Conservation (phyloP, 176 grass and related monocot species). For the Bolboschoenus planiculmis region DNA sequence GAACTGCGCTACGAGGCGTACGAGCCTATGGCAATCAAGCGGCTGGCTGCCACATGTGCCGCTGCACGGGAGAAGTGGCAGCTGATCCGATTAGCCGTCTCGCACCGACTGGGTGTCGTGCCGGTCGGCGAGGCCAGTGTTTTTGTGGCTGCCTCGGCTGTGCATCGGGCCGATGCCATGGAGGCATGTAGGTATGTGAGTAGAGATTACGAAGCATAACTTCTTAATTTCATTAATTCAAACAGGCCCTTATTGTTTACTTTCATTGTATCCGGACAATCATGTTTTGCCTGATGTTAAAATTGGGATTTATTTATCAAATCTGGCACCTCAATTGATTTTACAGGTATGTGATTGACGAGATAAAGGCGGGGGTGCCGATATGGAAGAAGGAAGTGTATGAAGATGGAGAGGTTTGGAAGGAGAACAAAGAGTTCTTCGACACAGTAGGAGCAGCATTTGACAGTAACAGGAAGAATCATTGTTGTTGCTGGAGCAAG, state of each 20-base stretch:
- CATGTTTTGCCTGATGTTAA: no score
- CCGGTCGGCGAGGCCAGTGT: constrained; percentile 77
- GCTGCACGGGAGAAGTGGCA: constrained; percentile 42
- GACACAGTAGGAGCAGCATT: constrained; percentile 22
- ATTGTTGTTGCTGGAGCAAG: constrained; percentile 68
- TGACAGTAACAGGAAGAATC: not conserved
- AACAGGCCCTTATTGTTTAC: not conserved
- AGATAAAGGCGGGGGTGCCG: constrained; percentile 85
- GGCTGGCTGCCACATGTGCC: constrained; percentile 39
- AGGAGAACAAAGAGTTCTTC: constrained; percentile 91
- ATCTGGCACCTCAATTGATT: not conserved
- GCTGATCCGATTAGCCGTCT: constrained; percentile 60
- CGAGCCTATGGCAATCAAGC: constrained; percentile 58
- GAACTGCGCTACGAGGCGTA: constrained; percentile 95
- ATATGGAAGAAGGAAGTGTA: constrained; percentile 99
- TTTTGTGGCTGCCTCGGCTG: constrained; percentile 71
- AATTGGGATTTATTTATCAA: not conserved
- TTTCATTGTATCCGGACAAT: no score
- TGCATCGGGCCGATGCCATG: constrained; percentile 83
- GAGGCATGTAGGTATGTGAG: constrained; percentile 48
- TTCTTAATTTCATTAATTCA: not conserved
- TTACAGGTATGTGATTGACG: constrained; percentile 66
- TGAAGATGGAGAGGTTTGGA: constrained; percentile 96
- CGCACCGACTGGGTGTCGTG: constrained; percentile 59
- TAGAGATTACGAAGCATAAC: not conserved